A percentile compares a stretch with the other conserved stretches of the same genome.
phyloP scores from a whole-genome alignment of 805 yeast genomes.

The Debaryomyces prosopidis region DNA sequence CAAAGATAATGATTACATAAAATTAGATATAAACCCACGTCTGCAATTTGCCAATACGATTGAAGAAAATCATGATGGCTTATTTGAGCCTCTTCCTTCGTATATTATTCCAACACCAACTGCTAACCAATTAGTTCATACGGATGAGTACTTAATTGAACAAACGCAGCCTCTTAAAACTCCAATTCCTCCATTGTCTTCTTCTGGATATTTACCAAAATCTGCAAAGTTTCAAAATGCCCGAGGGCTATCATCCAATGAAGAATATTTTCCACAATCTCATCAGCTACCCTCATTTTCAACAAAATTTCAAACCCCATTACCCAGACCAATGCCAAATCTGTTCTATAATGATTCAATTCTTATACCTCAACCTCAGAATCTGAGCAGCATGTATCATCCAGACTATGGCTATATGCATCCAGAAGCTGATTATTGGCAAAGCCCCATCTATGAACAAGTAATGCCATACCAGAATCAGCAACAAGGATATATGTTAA shows the following conservation, averaged over 20 bases:
- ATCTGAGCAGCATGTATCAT: background rate
- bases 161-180: conserved; percentile 49
- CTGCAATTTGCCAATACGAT: conserved; percentile 4
- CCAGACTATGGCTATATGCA: conserved; percentile 6
- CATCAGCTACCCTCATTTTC: conserved; percentile 20
- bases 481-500: conserved; percentile 15
- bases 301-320: conserved; percentile 22
- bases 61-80: conserved; percentile 21
- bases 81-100: conserved; percentile 14
- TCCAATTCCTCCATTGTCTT: conserved; percentile 16
- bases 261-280: conserved; percentile 19
- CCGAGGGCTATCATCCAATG: conserved; percentile 14
- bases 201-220: conserved; percentile 7
- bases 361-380: background rate
- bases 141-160: conserved; percentile 51
- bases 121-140: conserved; percentile 37
- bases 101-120: conserved; percentile 10
- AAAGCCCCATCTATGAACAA: conserved; percentile 2
- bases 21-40: conserved; percentile 18
- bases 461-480: conserved; percentile 7
- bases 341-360: conserved; percentile 9
- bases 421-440: conserved; percentile 21
- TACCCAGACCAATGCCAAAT: conserved; percentile 11
- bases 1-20: conserved; percentile 19
- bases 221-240: conserved; percentile 7